Evolutionary conservation across 345 rosid genomes (phyloP), one percentile per base, ranked within the genome.

Genomic region (Dipteronia dyeriana): DNA sequence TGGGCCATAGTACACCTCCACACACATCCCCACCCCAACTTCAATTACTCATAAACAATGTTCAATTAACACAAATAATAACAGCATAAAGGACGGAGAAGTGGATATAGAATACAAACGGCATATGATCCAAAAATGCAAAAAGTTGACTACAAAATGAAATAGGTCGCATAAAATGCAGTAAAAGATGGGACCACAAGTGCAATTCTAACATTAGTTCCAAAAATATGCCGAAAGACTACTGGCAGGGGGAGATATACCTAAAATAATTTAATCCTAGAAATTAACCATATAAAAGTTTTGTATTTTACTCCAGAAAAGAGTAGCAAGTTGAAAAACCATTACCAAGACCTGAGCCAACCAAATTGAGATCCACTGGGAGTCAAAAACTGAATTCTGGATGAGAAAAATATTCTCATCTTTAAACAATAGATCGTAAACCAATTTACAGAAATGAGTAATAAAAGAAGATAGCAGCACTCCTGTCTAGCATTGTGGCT

Each of bases 201-300:
- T 25, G 39, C n/a, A 49, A 25, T 47, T 68, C 8, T 4, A 17
- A 53, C 26, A 54, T 54, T 70, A 17, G 25, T 54, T 34, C 25
- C 63, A 71, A 9, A 54, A 29, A 20, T 49, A 39, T 56, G 75
- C 75, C 57, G 25, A 51, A 70, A 25, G 22, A 39, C n/a, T 20
- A 71, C 4, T 29, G 29, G 47, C 75, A 34, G 51, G 12, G 64
- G 12, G 51, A 39, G 16, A 57, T 20, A n/a, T 38, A 12, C 22
- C 61, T 25, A 22, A 22, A 38, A 38, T 20, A 34, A 13, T 38
- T 59, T 14, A 38, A 38, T 57, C 53, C 22, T 38, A 12, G 13
- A 8, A 71, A 71, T 72, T 38, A 57, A 38, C 41, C 39, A 39
- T 7, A 34, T 4, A 2, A 41, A 14, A 20, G 14, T 38, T 59